Evolutionary conservation across 345 rosid species (phyloP).

Genomic region (Brassica carinata): DNA sequence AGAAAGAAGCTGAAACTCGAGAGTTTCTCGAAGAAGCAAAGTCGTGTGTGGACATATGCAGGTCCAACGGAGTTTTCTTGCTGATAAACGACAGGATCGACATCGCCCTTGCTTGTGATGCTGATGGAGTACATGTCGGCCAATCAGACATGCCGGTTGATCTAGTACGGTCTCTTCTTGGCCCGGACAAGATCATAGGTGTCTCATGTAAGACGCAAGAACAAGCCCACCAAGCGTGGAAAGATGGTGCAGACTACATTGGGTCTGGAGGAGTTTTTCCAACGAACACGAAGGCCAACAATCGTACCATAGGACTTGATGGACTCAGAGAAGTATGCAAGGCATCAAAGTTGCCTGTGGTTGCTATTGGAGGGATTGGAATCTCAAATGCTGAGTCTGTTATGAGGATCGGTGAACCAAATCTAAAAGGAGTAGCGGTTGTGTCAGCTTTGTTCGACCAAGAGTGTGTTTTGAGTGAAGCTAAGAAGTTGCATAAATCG

Average conservation of each 20-base stretch:
- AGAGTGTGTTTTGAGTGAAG: conserved; percentile 52
- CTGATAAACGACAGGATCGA: conserved; percentile 87
- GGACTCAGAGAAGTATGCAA: conserved; percentile 73
- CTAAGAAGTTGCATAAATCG: conserved; percentile 53
- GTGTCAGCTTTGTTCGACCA: conserved; percentile 81
- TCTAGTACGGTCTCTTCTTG: conserved; percentile 67
- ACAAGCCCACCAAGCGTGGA: conserved; percentile 86
- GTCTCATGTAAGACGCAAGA: conserved; percentile 86
- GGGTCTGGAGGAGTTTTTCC: conserved; percentile 92
- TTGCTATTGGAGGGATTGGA: conserved; percentile 87
- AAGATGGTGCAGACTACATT: conserved; percentile 86
- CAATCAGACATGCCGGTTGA: conserved; percentile 81
- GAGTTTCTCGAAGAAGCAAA: conserved; percentile 72
- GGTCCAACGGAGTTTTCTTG: conserved; percentile 54
- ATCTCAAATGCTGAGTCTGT: conserved; percentile 61
- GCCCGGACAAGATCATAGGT: conserved; percentile 86
- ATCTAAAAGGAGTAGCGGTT: conserved; percentile 80
- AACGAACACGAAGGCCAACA: conserved; percentile 77
- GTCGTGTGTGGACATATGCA: conserved; percentile 68
- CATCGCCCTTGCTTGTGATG: conserved; percentile 80
- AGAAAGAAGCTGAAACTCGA: conserved; percentile 68
- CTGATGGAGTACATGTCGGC: conserved; percentile 92
- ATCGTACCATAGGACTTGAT: conserved; percentile 74
- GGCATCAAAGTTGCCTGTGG: conserved; percentile 80
- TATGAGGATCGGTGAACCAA: conserved; percentile 52